Evolutionary conservation across 331 rosid genomes (phyloP), one percentile per base, ranked within the genome.

Genomic region (Dryas integrifolia): DNA sequence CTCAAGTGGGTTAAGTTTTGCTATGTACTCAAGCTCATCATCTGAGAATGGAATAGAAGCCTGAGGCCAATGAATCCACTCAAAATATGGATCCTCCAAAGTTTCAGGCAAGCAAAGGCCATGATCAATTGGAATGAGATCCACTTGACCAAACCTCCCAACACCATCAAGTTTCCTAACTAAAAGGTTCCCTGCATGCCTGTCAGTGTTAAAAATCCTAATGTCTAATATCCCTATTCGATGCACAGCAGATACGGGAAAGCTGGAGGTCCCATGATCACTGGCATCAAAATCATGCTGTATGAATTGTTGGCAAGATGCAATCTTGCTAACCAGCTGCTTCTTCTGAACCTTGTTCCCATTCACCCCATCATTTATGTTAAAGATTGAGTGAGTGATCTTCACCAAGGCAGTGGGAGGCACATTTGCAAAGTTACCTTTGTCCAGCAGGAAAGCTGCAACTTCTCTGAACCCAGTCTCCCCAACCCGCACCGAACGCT

Each of bases 21-120:
- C 52, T 26, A 95, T 92, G 78, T 95, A 95, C 62, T 82, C 84
- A 58, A 95, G 96, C 86, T 92, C 99, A 3, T 95, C 99, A 12
- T 90, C 97, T 0, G 98, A 75, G 78, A 95, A 95, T 0, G 99
- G 99, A 77, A 95, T 95, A 9, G 99, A 95, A 73, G 99, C 87
- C 76, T 95, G 99, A 64, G 98, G 99, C 99, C 99, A 95, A 80
- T 95, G 99, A 69, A 95, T 95, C 98, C 99, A 95, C 87, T 95
- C 99, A 61, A 95, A 92, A 62, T 95, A 92, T 0, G 99, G 99
- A 61, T 95, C 99, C 85, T 95, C 99, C 84, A 95, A 81, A 67
- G 91, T 77, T 61, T 95, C 98, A 0, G 99, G 98, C 69, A 95
- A 80, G 86, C 97, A 95, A 69, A 95, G 99, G 59, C 99, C 99